Evolutionary conservation across 305 asterid species (phyloP).

Genomic region (Solanum hybrid): DNA sequence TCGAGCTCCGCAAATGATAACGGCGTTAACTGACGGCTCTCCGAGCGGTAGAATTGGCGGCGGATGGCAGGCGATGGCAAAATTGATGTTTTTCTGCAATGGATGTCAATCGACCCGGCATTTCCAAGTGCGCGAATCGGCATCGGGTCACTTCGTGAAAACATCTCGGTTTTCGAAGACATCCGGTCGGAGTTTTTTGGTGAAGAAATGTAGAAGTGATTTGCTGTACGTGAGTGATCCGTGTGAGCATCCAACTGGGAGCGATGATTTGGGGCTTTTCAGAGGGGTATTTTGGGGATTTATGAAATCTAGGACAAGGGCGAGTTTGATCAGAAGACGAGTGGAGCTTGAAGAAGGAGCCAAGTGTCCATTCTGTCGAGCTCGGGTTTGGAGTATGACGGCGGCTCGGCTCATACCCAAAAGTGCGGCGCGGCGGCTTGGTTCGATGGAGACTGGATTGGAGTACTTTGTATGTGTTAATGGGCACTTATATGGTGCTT

Average conservation of each 20-base stretch:
- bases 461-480: constrained; percentile 75
- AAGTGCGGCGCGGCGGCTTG: constrained; percentile 58
- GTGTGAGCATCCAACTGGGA: constrained; percentile 50
- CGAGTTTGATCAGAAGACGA: constrained; percentile 34
- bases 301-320: constrained; percentile 56
- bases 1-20: constrained; percentile 54
- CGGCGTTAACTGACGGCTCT: constrained; percentile 30
- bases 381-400: constrained; percentile 79
- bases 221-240: constrained; percentile 69
- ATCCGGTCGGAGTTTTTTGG: constrained; percentile 60
- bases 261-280: constrained; percentile 48
- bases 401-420: constrained; percentile 53
- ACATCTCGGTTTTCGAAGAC: constrained; percentile 73
- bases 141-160: constrained; percentile 46
- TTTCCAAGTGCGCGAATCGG: constrained; percentile 22
- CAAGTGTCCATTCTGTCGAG: constrained; percentile 61
- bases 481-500: constrained; percentile 71
- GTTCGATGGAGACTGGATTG: constrained; percentile 45
- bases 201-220: constrained; percentile 44
- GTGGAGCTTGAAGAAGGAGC: constrained; percentile 41
- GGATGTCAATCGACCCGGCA: constrained; percentile 52
- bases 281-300: constrained; percentile 67
- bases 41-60: constrained; percentile 37
- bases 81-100: constrained; percentile 64
- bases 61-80: constrained; percentile 75